Evolutionary conservation across 1,284 basidiomycete genomes (phyloP), one percentile per base, ranked within the genome.

Genomic region (Pholiota adiposa): DNA sequence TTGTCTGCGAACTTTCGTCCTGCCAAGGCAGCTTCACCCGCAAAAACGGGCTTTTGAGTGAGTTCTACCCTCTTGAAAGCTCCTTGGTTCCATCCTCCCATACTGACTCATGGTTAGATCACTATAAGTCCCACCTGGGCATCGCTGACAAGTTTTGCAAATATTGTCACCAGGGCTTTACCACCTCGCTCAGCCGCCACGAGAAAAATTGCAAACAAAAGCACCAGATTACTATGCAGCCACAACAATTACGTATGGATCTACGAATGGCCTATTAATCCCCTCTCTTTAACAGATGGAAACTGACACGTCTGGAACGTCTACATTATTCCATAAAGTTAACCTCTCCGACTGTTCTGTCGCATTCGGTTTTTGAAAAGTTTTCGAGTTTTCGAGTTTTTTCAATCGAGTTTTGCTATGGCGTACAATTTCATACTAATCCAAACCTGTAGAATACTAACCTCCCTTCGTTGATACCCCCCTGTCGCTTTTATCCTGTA

Each of bases 51-150:
- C 53, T 54, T 9, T 21, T 54, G 16, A 62, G 53, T 33, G 44
- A 36, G 38, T 36, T n/a, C 31, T 27, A 0, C 14, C 36, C 12
- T 9, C n/a, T n/a, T n/a, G n/a, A n/a, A n/a, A n/a, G 16, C 16
- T 27, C 1, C 9, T n/a, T 19, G 11, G 8, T 29, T 3, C n/a
- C 16, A 11, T 31, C 11, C 48, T 23, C 5, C 12, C 1, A 25
- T n/a, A 7, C 31, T 53, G 6, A 12, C n/a, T 43, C 7, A 14
- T 40, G 18, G 44, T 49, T 29, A 64, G 63, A 61, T 31, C 63
- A 64, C 29, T 49, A 59, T 29, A 64, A 59, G 29, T 41, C 59
- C 1, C 63, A 64, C 18, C 25, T 64, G 12, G 50, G 54, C 6
- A 53, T 64, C n/a, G 55, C 57, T 0, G 60, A 61, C 25, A 44